A percentile compares a stretch with the other conserved stretches of the same genome.
Evolutionary conservation across 75 land plant species (phyloP).

Genomic region (Chamaecyparis obtusa): DNA sequence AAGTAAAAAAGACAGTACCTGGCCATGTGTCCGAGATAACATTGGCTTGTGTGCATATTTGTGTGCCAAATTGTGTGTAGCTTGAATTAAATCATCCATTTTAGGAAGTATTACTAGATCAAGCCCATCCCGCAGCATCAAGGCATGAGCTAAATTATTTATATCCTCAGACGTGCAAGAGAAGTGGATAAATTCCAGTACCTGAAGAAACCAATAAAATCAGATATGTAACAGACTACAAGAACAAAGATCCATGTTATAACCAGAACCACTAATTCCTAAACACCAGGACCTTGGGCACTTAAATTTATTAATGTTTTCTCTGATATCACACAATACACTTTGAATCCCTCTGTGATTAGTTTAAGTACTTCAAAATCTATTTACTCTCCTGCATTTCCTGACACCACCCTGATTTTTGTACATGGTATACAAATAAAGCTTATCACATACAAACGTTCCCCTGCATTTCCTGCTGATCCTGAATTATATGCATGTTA

Average conservation of each 20-base stretch:
- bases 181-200: conserved; percentile 94
- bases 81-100: conserved; percentile 59
- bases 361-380: background rate
- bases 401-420: background rate
- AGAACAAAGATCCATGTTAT: background rate
- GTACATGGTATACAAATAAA: background rate
- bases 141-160: conserved; percentile 90
- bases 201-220: conserved; percentile 38
- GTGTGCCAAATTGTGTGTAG: conserved; percentile 63
- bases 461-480: background rate
- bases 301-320: background rate
- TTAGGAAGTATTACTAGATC: conserved; percentile 50
- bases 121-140: conserved; percentile 73
- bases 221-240: background rate
- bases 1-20: conserved; percentile 45
- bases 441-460: background rate
- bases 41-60: conserved; percentile 71
- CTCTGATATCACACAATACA: background rate
- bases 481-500: background rate
- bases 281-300: background rate
- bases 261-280: background rate
- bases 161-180: conserved; percentile 98
- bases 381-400: background rate
- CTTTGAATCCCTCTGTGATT: background rate
- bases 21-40: conserved; percentile 98